A percentile compares a stretch with the other conserved stretches of the same genome.
Evolutionary conservation across 1,284 basidiomycete genomes (phyloP).

Genomic region (Cutaneotrichosporon cutaneum): DNA sequence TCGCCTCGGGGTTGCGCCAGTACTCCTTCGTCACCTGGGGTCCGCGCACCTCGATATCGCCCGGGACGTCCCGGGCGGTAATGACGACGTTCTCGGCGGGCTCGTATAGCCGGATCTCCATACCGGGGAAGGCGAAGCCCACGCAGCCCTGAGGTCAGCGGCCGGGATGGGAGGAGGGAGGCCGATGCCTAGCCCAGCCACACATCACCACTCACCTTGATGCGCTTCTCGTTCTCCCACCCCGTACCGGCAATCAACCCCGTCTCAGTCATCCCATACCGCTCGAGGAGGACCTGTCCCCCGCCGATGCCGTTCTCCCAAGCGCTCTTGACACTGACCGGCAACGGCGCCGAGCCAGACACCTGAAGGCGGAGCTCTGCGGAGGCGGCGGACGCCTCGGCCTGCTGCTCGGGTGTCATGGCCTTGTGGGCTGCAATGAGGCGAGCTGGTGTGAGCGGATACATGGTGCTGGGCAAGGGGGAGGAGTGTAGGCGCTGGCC

Average conservation of each 20-base stretch:
- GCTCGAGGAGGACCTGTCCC: slow-evolving; percentile 43
- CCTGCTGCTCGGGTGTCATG: slow-evolving; percentile 27
- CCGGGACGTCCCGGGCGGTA: slow-evolving; percentile 29
- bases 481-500: no score
- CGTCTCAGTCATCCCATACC: slow-evolving; percentile 52
- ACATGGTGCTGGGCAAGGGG: no score
- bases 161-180: neutral
- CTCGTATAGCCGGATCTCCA: slow-evolving; percentile 44
- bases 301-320: slow-evolving; percentile 46
- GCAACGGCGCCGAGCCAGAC: slow-evolving; percentile 47
- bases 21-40: slow-evolving; percentile 45
- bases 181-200: neutral
- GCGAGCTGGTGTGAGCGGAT: slow-evolving; percentile 23
- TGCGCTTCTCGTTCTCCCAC: slow-evolving; percentile 38
- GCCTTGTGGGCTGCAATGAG: slow-evolving; percentile 31
- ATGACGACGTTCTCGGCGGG: slow-evolving; percentile 23
- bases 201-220: slow-evolving; percentile 30
- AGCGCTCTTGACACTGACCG: slow-evolving; percentile 40
- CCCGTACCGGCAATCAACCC: slow-evolving; percentile 47
- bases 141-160: slow-evolving; percentile 37
- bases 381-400: slow-evolving; percentile 34
- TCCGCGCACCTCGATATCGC: slow-evolving; percentile 45
- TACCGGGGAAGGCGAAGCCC: slow-evolving; percentile 39
- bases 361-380: slow-evolving; percentile 43
- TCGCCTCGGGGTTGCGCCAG: slow-evolving; percentile 44